A percentile compares a stretch with the other conserved stretches of the same genome.
Conservation (phyloP, 495 filamentous ascomycete genomes). For the Aspergillus wentii region DNA sequence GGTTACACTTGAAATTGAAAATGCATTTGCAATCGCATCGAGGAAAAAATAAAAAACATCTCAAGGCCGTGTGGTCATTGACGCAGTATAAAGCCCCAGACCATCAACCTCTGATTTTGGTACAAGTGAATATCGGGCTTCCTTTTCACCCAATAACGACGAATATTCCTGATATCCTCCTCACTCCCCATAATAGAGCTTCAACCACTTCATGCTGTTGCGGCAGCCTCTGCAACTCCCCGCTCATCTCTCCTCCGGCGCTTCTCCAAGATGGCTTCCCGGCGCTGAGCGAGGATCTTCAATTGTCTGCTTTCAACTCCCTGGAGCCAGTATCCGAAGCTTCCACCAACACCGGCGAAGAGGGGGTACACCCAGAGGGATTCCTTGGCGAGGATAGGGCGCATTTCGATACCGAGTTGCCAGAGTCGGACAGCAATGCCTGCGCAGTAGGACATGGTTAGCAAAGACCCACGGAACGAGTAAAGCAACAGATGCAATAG, state of each 20-base stretch:
- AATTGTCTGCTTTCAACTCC: conserved; percentile 77
- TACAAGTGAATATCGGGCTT: conserved; percentile 18
- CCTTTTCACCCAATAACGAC: conserved; percentile 20
- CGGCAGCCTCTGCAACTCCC: conserved; percentile 37
- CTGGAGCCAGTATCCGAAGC: conserved; percentile 94
- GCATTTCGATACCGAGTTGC: conserved; percentile 98
- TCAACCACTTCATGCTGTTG: conserved; percentile 31
- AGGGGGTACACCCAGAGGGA: conserved; percentile 88
- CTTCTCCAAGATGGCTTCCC: conserved; percentile 80
- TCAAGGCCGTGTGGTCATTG: too few relatives aligned
- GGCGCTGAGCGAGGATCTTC: conserved; percentile 67
- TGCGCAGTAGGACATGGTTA: too few relatives aligned
- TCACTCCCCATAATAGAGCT: too few relatives aligned
- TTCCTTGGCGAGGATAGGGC: conserved; percentile 75
- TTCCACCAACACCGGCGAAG: conserved; percentile 76
- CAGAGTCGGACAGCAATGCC: conserved; percentile 86
- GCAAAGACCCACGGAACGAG: too few relatives aligned
- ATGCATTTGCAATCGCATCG: too few relatives aligned
- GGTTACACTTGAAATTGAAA: too few relatives aligned
- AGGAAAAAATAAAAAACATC: conserved; percentile 3
- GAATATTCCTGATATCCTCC: conserved; percentile 20
- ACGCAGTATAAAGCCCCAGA: too few relatives aligned
- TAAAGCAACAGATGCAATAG: too few relatives aligned
- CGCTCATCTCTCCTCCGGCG: conserved; percentile 66
- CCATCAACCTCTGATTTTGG: conserved; percentile 35